Conservation (phyloP, 1,284 basidiomycete species). For the Tausonia pullulans region DNA sequence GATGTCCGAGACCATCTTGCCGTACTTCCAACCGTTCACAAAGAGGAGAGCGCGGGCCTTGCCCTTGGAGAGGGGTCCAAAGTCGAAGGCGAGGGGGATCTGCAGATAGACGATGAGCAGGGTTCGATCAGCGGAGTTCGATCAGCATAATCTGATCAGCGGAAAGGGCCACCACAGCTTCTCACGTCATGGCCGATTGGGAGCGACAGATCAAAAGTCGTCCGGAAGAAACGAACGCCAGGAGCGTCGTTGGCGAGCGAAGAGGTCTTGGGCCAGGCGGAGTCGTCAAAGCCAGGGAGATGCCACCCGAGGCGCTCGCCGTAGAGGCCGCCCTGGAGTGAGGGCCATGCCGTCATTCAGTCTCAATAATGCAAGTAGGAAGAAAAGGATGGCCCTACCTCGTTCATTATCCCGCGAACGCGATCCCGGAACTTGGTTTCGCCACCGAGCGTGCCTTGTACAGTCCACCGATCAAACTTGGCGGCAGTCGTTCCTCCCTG, state of each 20-base stretch:
- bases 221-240: constrained; percentile 43
- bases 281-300: constrained; percentile 43
- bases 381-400: too few species aligned
- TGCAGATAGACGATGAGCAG: too few species aligned
- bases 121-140: too few species aligned
- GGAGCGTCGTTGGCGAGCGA: constrained; percentile 34
- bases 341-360: too few species aligned
- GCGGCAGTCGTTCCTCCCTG: neutral
- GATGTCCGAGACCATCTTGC: neutral
- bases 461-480: neutral
- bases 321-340: constrained; percentile 21
- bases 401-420: constrained; percentile 19
- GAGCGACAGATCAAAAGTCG: constrained; percentile 28
- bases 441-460: constrained; percentile 31
- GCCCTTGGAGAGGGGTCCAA: neutral
- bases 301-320: constrained; percentile 32
- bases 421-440: constrained; percentile 29
- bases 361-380: too few species aligned
- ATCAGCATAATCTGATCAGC: too few species aligned
- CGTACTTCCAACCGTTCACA: neutral
- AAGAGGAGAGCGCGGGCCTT: neutral
- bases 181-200: neutral
- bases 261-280: constrained; percentile 37
- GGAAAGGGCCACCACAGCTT: too few species aligned
- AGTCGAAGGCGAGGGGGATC: neutral